Base-by-base conservation (phyloP, 2,329 filamentous ascomycete genomes). In the Elsinoe necatrix region DNA sequence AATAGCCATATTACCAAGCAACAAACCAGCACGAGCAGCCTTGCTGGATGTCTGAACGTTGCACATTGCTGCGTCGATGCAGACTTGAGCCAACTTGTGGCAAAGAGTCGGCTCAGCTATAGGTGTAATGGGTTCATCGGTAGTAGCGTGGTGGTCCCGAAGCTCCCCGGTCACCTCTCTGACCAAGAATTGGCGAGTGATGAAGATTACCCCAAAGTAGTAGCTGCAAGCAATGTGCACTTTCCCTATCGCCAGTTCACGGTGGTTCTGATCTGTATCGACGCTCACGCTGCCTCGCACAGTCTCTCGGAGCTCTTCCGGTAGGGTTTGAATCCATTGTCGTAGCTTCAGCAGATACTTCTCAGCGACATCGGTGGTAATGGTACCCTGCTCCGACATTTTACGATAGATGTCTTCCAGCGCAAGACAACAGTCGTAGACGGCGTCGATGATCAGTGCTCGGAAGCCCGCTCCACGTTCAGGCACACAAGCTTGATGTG, bases 1-100 rank as follows among this genome's bases (percentile, higher is more conserved):
- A 3, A 83, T 75, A 35, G 78, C 79, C 80, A 82, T 81, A 56
- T 82, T 82, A 5, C 72, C 73, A 9, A 78, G 67, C 0, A 81
- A 63, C 0, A 78, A 52, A 0, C 70, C 68, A 1, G 74, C 71
- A 7, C 71, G 71, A 11, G 75, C 67, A 1, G 77, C 73, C 56
- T 80, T 74, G 21, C 72, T 62, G 48, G 79, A 80, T 18, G 77
- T 79, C 54, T 81, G 77, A 0, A 77, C 73, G 65, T 82, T 73
- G 57, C 77, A 81, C 1, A 77, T 71, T 0, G 79, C 79, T 0
- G 80, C 77, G 55, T 82, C 77, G 0, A 80, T 68, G 61, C 80
- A 83, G 0, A 77, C 79, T 7, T 75, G 69, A 0, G 79, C 77
- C n/a, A 83, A 67, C 16, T 68, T 45, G 41, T 45, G 41, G 65